Evolutionary conservation across 2,329 filamentous ascomycete species (phyloP).

Genomic region (Xylariaceae sp.): DNA sequence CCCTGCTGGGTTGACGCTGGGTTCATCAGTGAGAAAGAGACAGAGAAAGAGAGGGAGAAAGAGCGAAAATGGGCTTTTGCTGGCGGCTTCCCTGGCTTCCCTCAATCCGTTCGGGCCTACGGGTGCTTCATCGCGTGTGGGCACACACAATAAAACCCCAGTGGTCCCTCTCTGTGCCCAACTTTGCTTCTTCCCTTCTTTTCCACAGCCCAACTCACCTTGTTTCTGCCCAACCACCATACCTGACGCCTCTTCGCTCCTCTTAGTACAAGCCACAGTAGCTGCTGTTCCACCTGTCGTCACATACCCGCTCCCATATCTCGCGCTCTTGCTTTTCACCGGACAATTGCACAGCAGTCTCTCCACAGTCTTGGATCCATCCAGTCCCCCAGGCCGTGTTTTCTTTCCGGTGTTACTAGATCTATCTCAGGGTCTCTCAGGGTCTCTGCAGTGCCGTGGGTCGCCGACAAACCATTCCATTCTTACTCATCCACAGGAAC

Average conservation of each 20-base stretch:
- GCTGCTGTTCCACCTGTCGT: conserved; percentile 2
- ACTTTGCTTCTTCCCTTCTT: conserved; percentile 31
- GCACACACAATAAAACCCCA: conserved; percentile 45
- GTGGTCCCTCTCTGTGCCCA: conserved; percentile 41
- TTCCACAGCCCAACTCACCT: conserved; percentile 33
- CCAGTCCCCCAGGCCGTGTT: conserved; percentile 12
- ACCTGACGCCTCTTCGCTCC: conserved; percentile 24
- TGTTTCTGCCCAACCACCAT: conserved; percentile 34
- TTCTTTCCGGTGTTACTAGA: conserved; percentile 26
- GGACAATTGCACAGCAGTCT: conserved; percentile 14
- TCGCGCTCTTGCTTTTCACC: conserved; percentile 10
- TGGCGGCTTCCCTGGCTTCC: conserved; percentile 24
- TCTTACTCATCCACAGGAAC: conserved; percentile 15
- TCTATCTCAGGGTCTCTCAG: conserved; percentile 11
- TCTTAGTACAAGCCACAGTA: conserved; percentile 18
- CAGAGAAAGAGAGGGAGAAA: too few species aligned
- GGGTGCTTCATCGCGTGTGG: conserved; percentile 19
- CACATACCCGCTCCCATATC: conserved; percentile 9
- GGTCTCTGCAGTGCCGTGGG: conserved; percentile 15
- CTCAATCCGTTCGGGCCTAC: conserved; percentile 12
- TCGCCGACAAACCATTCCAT: conserved; percentile 19
- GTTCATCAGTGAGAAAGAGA: too few species aligned
- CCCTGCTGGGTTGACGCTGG: conserved; percentile 22
- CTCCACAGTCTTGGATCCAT: conserved; percentile 8
- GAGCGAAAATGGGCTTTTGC: conserved; percentile 15